Percentiles rank a stretch among this genome's conserved stretches.
Conservation (phyloP, 306 rosid species). For the Benincasa hispida region DNA sequence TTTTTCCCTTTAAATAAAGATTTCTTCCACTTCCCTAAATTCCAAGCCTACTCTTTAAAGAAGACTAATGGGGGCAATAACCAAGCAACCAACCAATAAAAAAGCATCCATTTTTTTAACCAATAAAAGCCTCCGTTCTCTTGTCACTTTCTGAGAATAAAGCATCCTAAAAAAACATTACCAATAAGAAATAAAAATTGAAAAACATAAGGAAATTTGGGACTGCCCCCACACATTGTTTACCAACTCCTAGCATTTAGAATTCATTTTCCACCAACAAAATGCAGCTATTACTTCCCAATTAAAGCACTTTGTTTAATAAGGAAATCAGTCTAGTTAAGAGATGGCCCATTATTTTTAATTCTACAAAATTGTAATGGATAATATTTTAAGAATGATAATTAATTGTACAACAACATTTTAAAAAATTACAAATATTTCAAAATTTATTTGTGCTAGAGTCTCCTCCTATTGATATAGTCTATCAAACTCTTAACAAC, state of each 20-base stretch:
- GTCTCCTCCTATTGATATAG: too few relatives aligned
- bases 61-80: background rate
- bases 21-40: background rate
- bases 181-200: background rate
- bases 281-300: background rate
- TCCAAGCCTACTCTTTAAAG: background rate
- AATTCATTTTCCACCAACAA: background rate
- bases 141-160: constrained; percentile 4
- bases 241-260: background rate
- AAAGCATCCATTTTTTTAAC: background rate
- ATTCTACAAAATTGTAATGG: too few relatives aligned
- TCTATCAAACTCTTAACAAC: too few relatives aligned
- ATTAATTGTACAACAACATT: too few relatives aligned
- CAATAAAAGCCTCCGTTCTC: background rate
- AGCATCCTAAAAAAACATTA: background rate
- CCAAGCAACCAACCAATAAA: background rate
- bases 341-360: background rate
- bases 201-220: background rate
- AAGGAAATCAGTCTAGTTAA: background rate
- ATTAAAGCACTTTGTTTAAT: background rate
- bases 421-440: too few relatives aligned
- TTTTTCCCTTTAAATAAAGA: background rate
- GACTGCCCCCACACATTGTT: background rate
- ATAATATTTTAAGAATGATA: too few relatives aligned
- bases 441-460: too few relatives aligned